Conservation (phyloP, 805 yeast genomes). For the Lipomyces yamadae region DNA sequence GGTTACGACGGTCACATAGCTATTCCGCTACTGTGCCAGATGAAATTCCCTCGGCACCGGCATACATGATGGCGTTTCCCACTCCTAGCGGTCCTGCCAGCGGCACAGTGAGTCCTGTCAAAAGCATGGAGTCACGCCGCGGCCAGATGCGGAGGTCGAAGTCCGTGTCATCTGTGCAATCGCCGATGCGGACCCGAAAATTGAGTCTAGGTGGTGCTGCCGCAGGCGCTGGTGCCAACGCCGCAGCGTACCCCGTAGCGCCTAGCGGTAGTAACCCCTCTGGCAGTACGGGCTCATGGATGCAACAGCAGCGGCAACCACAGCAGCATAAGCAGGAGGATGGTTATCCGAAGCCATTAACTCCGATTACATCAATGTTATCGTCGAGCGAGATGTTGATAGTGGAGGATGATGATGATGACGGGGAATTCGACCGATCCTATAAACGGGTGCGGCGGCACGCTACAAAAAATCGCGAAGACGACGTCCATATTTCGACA, state of each 20-base stretch:
- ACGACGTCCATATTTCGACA: background rate
- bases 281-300: background rate
- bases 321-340: background rate
- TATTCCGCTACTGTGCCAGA: constrained; percentile 19
- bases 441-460: constrained; percentile 25
- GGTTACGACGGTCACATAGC: constrained; percentile 33
- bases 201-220: constrained; percentile 11
- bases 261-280: background rate
- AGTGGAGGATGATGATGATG: constrained; percentile 27
- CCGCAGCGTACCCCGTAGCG: background rate
- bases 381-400: constrained; percentile 11
- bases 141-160: constrained; percentile 28
- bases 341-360: constrained; percentile 10
- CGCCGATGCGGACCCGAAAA: constrained; percentile 24
- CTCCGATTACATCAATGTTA: constrained; percentile 18
- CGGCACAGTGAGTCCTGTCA: constrained; percentile 5
- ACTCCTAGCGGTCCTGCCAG: background rate
- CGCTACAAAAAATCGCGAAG: background rate
- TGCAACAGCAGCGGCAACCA: background rate
- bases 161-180: constrained; percentile 29
- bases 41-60: constrained; percentile 9
- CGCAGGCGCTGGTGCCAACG: background rate
- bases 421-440: constrained; percentile 22
- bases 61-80: constrained; percentile 1
- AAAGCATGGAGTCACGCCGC: constrained; percentile 1